A percentile compares a stretch with the other conserved stretches of the same genome.
Conservation (phyloP, 2,329 filamentous ascomycete genomes). For the Trichoderma sp. region DNA sequence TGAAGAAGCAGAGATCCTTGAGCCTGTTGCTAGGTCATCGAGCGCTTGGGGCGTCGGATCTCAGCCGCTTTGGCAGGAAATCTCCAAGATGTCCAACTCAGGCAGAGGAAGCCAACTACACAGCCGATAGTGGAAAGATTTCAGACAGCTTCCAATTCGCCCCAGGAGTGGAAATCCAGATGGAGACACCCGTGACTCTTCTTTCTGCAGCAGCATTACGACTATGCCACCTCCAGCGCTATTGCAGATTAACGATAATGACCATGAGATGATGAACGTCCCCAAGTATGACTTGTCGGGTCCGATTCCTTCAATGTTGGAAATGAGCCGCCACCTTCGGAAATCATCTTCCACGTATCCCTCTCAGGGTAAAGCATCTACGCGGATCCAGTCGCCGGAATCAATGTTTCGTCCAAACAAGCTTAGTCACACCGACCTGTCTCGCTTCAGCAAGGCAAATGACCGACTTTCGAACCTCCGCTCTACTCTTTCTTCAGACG, state of each 20-base stretch:
- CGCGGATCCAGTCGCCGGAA: constrained; percentile 33
- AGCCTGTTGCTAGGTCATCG: constrained; percentile 16
- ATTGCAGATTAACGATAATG: constrained; percentile 19
- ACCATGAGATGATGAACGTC: constrained; percentile 26
- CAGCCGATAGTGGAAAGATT: constrained; percentile 16
- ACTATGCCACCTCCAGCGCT: not conserved
- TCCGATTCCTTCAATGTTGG: not conserved
- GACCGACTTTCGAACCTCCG: constrained; percentile 34
- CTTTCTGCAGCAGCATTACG: constrained; percentile 16
- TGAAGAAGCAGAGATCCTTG: not conserved
- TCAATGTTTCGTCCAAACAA: constrained; percentile 27
- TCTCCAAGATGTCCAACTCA: not conserved
- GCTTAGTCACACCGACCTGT: constrained; percentile 34
- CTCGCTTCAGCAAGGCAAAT: constrained; percentile 33
- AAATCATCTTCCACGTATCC: constrained; percentile 38
- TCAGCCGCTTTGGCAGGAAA: constrained; percentile 23
- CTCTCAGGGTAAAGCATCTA: constrained; percentile 27
- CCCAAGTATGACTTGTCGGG: constrained; percentile 14
- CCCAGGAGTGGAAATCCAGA: not conserved
- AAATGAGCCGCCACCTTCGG: constrained; percentile 22
- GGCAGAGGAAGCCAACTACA: not conserved
- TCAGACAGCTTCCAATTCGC: not conserved
- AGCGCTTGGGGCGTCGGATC: constrained; percentile 23
- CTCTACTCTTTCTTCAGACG: constrained; percentile 25
- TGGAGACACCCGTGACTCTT: not conserved